These are phyloP conservation scores for Coniosporium apollinis DNA, from an alignment of 495 filamentous ascomycete species.

Conservation along the genomic window DNA sequence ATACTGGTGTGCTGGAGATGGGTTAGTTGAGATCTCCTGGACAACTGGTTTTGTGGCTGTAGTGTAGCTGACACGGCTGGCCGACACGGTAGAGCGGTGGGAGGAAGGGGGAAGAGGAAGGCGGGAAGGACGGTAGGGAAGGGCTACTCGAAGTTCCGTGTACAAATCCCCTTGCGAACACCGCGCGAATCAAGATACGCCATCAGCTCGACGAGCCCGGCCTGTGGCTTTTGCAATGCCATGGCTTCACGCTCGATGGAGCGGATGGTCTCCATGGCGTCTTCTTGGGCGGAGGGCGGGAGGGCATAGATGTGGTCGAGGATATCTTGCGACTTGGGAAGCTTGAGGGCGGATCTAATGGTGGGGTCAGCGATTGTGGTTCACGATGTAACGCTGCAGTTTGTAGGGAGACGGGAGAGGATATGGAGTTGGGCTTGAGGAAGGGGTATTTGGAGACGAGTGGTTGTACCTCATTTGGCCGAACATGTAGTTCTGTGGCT, in stretches of 20 bases:
- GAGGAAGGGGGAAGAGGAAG: no score
- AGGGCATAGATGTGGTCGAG: constrained; percentile 71
- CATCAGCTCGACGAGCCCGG: constrained; percentile 60
- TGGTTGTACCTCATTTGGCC: constrained; percentile 47
- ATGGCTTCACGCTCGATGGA: constrained; percentile 68
- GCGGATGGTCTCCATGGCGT: constrained; percentile 55
- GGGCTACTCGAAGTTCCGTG: constrained; percentile 80
- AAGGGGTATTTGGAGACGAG: background rate
- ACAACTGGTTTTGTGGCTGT: no score
- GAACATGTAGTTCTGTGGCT: constrained; percentile 95
- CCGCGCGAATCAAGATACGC: constrained; percentile 50
- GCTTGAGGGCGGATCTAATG: constrained; percentile 39
- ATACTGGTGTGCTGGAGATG: constrained; percentile 36
- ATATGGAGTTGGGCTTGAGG: background rate
- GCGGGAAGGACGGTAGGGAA: no score
- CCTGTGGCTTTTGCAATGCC: constrained; percentile 58
- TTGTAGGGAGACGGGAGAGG: no score
- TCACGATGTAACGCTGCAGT: no score
- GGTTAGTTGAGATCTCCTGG: background rate
- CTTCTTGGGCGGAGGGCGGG: constrained; percentile 39
- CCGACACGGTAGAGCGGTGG: no score
- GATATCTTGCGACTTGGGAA: constrained; percentile 59
- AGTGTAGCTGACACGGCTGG: no score
- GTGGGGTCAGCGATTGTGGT: no score
- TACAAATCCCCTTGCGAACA: constrained; percentile 72